Evolutionary conservation across 2,329 filamentous ascomycete species (phyloP), one percentile per base, ranked within the genome.

Genomic region (Aspergillus eucalypticola): DNA sequence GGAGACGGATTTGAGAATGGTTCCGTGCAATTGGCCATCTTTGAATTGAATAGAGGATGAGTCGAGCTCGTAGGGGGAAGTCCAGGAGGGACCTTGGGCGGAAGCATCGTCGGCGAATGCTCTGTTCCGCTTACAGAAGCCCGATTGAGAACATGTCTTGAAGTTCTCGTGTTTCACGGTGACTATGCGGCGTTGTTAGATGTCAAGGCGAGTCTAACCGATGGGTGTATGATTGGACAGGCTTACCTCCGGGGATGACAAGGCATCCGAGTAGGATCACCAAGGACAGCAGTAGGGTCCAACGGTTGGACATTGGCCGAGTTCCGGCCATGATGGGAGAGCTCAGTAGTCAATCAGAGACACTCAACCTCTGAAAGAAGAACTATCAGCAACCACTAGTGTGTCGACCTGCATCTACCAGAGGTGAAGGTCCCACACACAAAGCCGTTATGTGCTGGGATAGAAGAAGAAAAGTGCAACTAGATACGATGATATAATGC

Each of bases 111-210:
- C 93, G 73, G 95, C 95, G 74, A 90, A 93, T 41, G 86, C 90
- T 75, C 95, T 88, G 79, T 98, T 98, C 66, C 95, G 90, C 75
- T 92, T 95, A 80, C 95, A 99, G 82, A 99, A 99, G 70, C 95
- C 95, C 4, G 94, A 95, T 75, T 99, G 94, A 67, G 90, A 82
- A 81, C 95, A 99, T 70, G 90, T 96, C 75, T 98, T 99, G 84
- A 98, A 99, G 76, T 96, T 93, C 71, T 96, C 88, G 74, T 96
- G 90, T 80, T 99, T 99, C 55, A 99, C 95, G 70, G 86, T 83
- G 66, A 86, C 92, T 96, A 41, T 17, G 27, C n/a, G 32, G 23
- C 8, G 35, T 35, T 32, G 17, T 67, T 54, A 65, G 58, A 53
- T 4, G 27, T 48, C 19, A 44, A 44, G 17, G 32, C 39, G 25